Conservation (phyloP, 2,329 filamentous ascomycete species). For the Aureobasidium musti region DNA sequence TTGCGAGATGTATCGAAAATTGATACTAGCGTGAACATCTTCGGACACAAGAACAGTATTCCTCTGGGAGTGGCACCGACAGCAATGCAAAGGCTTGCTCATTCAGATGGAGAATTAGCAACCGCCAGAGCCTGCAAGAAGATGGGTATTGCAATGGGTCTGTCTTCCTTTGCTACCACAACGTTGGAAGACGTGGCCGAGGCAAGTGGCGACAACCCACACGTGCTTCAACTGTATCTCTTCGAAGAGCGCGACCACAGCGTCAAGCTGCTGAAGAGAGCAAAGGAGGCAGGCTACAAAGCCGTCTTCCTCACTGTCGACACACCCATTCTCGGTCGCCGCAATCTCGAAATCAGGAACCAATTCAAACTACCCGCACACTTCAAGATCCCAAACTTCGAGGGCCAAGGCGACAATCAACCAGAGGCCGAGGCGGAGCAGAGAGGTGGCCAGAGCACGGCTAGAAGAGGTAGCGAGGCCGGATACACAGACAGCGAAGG, state of each 20-base stretch:
- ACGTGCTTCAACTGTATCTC: constrained; percentile 59
- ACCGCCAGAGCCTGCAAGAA: constrained; percentile 53
- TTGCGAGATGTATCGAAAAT: constrained; percentile 46
- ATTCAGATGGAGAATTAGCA: constrained; percentile 55
- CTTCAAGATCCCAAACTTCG: constrained; percentile 43
- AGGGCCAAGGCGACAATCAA: constrained; percentile 34
- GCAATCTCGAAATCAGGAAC: constrained; percentile 59
- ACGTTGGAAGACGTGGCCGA: constrained; percentile 55
- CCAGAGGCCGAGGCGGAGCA: constrained; percentile 31
- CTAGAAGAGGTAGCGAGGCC: constrained; percentile 32
- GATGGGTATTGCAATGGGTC: constrained; percentile 51
- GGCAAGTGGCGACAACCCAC: constrained; percentile 45
- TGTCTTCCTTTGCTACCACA: constrained; percentile 54
- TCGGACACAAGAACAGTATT: constrained; percentile 49
- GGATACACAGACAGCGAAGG: constrained; percentile 33
- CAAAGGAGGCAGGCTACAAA: constrained; percentile 52
- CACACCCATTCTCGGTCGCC: constrained; percentile 55
- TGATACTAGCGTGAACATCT: constrained; percentile 49
- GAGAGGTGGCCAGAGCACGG: constrained; percentile 24
- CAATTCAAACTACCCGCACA: constrained; percentile 49
- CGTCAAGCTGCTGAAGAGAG: constrained; percentile 43
- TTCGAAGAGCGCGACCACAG: constrained; percentile 56
- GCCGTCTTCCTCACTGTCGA: constrained; percentile 61
- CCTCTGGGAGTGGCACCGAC: constrained; percentile 58
- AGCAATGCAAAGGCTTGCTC: constrained; percentile 57